phyloP scores from a whole-genome alignment of 2,329 filamentous ascomycete genomes.

The Akanthomyces dipterigenus region DNA sequence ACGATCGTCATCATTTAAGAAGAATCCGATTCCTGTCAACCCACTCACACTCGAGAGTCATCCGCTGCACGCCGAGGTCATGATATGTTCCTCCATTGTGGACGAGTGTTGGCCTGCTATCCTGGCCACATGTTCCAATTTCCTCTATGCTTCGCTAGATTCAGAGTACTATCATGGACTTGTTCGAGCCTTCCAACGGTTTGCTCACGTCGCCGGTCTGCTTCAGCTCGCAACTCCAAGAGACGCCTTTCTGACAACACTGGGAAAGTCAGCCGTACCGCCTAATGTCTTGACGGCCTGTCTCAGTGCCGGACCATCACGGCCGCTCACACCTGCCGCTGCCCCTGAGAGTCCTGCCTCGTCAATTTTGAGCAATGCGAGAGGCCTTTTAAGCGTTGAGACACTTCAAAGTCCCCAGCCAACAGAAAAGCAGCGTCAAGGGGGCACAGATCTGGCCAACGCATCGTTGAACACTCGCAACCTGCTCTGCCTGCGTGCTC shows the following conservation, averaged over 20 bases:
- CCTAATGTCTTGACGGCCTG: conserved; percentile 64
- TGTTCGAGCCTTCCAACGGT: conserved; percentile 88
- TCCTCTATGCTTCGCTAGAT: conserved; percentile 85
- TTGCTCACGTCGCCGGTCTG: conserved; percentile 89
- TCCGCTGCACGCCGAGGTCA: conserved; percentile 62
- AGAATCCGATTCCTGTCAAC: conserved; percentile 74
- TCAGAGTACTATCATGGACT: conserved; percentile 89
- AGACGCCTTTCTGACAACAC: conserved; percentile 88
- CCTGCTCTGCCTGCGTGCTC: conserved; percentile 77
- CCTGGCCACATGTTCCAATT: conserved; percentile 90
- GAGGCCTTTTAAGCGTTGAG: conserved; percentile 68
- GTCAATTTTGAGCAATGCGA: conserved; percentile 60
- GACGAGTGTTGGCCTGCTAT: conserved; percentile 94
- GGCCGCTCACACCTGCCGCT: conserved; percentile 37
- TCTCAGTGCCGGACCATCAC: conserved; percentile 41
- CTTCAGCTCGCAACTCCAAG: conserved; percentile 77
- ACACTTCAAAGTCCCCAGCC: conserved; percentile 53
- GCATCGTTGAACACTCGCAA: conserved; percentile 77
- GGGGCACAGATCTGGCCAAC: conserved; percentile 46
- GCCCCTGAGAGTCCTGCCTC: conserved; percentile 43
- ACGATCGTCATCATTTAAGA: conserved; percentile 62
- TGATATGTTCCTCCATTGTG: conserved; percentile 73
- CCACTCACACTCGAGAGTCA: conserved; percentile 71
- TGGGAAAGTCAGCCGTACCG: conserved; percentile 89
- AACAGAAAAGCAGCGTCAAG: conserved; percentile 52